Evolutionary conservation across 768 basidiomycete genomes (phyloP).

Genomic region (Tephrocybe sp.): DNA sequence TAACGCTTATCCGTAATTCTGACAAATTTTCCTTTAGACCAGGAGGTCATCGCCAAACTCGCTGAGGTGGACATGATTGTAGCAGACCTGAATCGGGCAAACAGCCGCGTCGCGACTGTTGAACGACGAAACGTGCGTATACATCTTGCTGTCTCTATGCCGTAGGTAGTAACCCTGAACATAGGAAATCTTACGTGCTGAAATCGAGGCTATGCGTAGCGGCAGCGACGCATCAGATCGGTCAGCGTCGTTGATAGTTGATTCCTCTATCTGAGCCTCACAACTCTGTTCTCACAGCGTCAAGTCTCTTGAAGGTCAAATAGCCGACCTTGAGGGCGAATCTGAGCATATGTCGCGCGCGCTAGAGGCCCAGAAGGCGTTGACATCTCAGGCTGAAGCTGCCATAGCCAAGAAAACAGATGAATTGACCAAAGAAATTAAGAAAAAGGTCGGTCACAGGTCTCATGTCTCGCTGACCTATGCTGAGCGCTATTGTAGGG

Average conservation of each 20-base stretch:
- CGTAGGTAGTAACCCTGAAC: not conserved
- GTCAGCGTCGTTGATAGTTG: constrained; percentile 41
- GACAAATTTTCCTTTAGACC: constrained; percentile 49
- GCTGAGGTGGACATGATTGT: constrained; percentile 95
- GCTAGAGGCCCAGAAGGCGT: constrained; percentile 60
- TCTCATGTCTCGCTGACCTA: not conserved
- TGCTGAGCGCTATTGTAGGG: constrained; percentile 34
- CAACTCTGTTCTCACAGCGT: constrained; percentile 44
- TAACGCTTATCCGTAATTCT: not conserved
- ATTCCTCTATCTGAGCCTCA: not conserved
- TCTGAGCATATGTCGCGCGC: constrained; percentile 65
- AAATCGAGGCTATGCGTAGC: constrained; percentile 87
- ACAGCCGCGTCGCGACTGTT: constrained; percentile 86
- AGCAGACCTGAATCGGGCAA: constrained; percentile 93
- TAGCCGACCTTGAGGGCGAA: constrained; percentile 77
- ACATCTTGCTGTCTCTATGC: not conserved
- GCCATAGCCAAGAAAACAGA: constrained; percentile 53
- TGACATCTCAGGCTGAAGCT: constrained; percentile 46
- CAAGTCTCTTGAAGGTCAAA: constrained; percentile 67
- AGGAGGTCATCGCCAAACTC: constrained; percentile 87
- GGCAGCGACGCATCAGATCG: constrained; percentile 70
- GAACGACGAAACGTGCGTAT: constrained; percentile 85
- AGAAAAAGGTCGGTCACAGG: constrained; percentile 43
- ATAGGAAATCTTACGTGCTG: constrained; percentile 92
- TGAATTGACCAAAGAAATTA: constrained; percentile 58